Base-by-base conservation (phyloP, 306 rosid species). In the Macrotyloma uniflorum region DNA sequence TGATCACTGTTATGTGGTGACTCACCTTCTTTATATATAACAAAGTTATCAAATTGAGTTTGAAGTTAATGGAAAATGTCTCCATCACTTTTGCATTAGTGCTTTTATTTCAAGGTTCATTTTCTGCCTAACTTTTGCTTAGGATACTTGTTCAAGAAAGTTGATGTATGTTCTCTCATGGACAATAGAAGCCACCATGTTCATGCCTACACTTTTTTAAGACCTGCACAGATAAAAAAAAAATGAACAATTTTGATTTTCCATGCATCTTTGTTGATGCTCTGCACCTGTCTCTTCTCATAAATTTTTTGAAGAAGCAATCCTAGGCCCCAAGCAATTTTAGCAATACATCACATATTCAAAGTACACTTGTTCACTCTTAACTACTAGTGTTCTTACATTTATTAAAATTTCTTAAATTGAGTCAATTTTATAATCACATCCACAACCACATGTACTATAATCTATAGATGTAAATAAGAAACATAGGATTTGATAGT, bases 21-120 rank as follows among this genome's bases (percentile, higher is more conserved):
- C 58, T 77, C 69, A 30, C 61, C 82, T 22, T 45, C 33, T 1
- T 30, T 68, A 61, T 14, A 59, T 68, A 61, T 14, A 59, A 47
- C 23, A 43, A 79, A 71, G 65, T 35, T 36, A 55, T 47, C 49
- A 79, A 46, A 49, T 28, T 61, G 73, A 42, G 18, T 64, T 62
- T 35, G 72, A 62, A 24, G 30, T 61, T 9, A 50, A 35, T 50
- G 59, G 67, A 72, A 62, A 40, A 23, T 61, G 75, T 80, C 84
- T 22, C 70, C 55, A 30, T 74, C 69, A 16, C 11, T 63, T 42
- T 46, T 38, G 33, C 28, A 43, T 5, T 43, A 38, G 51, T 74
- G 76, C 19, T 73, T 53, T 74, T 53, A 54, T 80, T 80, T 68
- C 33, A 32, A 73, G 80, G 64, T 80, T 32, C 40, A 51, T 74